Evolutionary conservation across 768 basidiomycete species (phyloP), one percentile per base, ranked within the genome.

Genomic region (Macrocybe gigantea): DNA sequence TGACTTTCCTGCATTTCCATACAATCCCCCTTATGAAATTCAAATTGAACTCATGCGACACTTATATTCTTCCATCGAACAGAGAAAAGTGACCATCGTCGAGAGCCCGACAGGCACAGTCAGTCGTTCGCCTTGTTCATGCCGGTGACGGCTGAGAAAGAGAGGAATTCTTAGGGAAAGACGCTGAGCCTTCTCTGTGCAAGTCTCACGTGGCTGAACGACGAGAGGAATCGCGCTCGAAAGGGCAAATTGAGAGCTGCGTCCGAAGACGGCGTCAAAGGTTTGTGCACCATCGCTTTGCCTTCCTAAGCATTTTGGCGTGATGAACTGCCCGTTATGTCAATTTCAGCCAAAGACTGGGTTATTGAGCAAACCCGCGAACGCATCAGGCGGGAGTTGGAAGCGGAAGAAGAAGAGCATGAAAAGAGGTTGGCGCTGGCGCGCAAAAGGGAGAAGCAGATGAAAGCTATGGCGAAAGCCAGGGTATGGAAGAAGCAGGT

Each of bases 91-190:
- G 12, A 79, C 91, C 1, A 85, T 97, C 42, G 76, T 94, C 31
- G 91, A 93, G 64, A 89, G 86, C 54, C 92, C 92, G 0, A 93
- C 92, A 0, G 92, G 91, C 56, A 93, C 91, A 22, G 91, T 90
- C 49, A 63, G 78, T 58, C 38, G 33, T 8, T 44, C 15, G 8
- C 6, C 36, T 4, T 35, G 47, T 14, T 2, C 34, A 14, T 7
- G 43, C 11, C 13, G 29, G 49, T 47, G 5, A 31, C 15, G 13
- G 22, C 9, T 38, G 6, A 39, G 32, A 33, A 31, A 49, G 14
- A 32, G 2, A 34, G 13, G 7, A 29, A 3, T 6, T 14, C 12
- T 2, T 57, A 93, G 91, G 92, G 92, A 29, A 95, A 95, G 64
- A 93, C 92, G 0, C 65, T 93, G 33, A 88, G 83, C 57, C 70